These are phyloP conservation scores for Anthostomella pinea DNA, from an alignment of 2,329 filamentous ascomycete genomes.

Conservation along the genomic window DNA sequence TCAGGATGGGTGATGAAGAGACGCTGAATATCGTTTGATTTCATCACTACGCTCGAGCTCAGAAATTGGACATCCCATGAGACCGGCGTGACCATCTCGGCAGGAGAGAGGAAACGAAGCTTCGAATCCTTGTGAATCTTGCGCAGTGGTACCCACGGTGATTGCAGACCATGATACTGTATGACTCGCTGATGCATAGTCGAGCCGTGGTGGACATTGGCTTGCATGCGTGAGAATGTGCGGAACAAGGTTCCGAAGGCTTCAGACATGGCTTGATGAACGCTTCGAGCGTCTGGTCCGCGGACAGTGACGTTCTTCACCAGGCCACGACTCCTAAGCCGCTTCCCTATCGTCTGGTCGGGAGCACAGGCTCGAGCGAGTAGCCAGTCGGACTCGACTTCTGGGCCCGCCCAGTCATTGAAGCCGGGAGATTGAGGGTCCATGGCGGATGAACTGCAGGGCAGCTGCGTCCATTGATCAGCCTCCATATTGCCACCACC, in stretches of 20 bases:
- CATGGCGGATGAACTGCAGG: constrained; percentile 42
- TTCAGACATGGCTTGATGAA: constrained; percentile 59
- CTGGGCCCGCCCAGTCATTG: constrained; percentile 46
- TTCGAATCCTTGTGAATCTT: constrained; percentile 73
- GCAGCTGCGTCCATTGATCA: constrained; percentile 56
- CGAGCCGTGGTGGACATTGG: constrained; percentile 30
- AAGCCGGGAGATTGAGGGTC: constrained; percentile 48
- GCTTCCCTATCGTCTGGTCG: constrained; percentile 61
- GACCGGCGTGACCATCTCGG: constrained; percentile 71
- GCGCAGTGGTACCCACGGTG: constrained; percentile 71
- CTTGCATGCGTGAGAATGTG: constrained; percentile 39
- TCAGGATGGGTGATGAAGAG: constrained; percentile 75
- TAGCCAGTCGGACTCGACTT: constrained; percentile 57
- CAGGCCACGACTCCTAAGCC: constrained; percentile 73
- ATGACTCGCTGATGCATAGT: constrained; percentile 35
- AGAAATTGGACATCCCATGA: constrained; percentile 72
- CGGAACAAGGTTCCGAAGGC: constrained; percentile 59
- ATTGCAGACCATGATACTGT: constrained; percentile 59
- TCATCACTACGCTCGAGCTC: constrained; percentile 69
- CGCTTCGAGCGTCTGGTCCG: constrained; percentile 63
- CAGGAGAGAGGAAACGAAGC: constrained; percentile 65
- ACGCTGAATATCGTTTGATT: constrained; percentile 58
- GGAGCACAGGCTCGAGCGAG: constrained; percentile 66
- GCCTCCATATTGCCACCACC: constrained; percentile 29
- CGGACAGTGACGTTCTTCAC: constrained; percentile 62